A percentile compares a stretch with the other conserved stretches of the same genome.
Evolutionary conservation across 2,329 filamentous ascomycete genomes (phyloP).

Genomic region (Epichloe elymi): DNA sequence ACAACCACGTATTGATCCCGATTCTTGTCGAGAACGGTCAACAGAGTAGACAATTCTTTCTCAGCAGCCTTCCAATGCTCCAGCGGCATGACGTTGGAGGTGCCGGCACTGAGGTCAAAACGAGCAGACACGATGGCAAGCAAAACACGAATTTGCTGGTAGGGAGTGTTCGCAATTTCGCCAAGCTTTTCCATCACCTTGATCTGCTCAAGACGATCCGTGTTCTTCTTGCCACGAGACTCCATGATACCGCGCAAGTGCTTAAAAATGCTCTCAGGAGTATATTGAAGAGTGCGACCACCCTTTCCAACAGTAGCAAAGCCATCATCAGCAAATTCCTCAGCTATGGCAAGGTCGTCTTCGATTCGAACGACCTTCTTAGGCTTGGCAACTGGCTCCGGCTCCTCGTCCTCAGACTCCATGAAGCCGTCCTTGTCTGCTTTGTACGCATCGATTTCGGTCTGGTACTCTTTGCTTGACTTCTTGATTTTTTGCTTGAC

Average conservation of each 20-base stretch:
- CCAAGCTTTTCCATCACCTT: slow-evolving; percentile 91
- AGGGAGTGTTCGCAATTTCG: slow-evolving; percentile 80
- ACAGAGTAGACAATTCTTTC: slow-evolving; percentile 66
- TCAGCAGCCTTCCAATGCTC: slow-evolving; percentile 96
- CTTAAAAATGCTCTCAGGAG: slow-evolving; percentile 96
- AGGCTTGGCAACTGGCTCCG: slow-evolving; percentile 38
- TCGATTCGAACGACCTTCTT: slow-evolving; percentile 25
- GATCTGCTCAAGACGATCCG: slow-evolving; percentile 88
- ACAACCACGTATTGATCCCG: slow-evolving; percentile 64
- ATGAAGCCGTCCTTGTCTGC: slow-evolving; percentile 78
- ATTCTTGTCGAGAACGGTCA: slow-evolving; percentile 68
- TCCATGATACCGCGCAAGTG: slow-evolving; percentile 87
- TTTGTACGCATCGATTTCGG: slow-evolving; percentile 77
- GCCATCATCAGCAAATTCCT: slow-evolving; percentile 64
- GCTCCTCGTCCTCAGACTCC: slow-evolving; percentile 70
- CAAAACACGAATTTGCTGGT: slow-evolving; percentile 87
- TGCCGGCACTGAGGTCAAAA: slow-evolving; percentile 78
- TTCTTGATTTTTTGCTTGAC: slow-evolving; percentile 97
- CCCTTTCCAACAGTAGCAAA: slow-evolving; percentile 83
- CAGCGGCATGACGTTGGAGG: slow-evolving; percentile 71
- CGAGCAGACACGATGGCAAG: slow-evolving; percentile 84
- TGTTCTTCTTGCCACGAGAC: slow-evolving; percentile 97
- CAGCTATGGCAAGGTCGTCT: slow-evolving; percentile 31
- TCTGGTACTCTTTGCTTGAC: slow-evolving; percentile 89
- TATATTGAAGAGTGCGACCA: slow-evolving; percentile 81